These are phyloP conservation scores for Stemphylium beticola DNA, from an alignment of 2,329 filamentous ascomycete genomes.

Conservation along the genomic window DNA sequence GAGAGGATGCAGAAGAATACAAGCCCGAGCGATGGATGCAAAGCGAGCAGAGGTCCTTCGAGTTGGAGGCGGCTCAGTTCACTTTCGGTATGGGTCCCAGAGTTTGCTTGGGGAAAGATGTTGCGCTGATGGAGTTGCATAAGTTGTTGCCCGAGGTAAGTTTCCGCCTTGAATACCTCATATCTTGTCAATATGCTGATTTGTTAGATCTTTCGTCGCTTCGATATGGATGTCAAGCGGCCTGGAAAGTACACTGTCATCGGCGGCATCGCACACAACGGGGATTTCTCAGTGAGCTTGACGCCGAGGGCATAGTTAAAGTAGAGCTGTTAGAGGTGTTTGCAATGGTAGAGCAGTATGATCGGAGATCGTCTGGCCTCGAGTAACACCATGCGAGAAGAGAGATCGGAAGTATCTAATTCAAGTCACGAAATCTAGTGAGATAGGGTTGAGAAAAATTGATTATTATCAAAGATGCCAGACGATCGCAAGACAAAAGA, in stretches of 20 bases:
- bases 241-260: slow-evolving; percentile 35
- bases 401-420: no score
- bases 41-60: slow-evolving; percentile 28
- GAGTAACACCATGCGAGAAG: no score
- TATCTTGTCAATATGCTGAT: not conserved
- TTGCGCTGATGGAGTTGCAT: slow-evolving; percentile 39
- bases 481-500: no score
- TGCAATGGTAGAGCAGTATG: no score
- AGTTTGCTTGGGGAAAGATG: slow-evolving; percentile 41
- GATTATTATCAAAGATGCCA: no score
- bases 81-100: slow-evolving; percentile 38
- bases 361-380: no score
- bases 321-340: not conserved
- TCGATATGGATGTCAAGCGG: slow-evolving; percentile 34
- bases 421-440: no score
- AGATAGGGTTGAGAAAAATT: no score
- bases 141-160: slow-evolving; percentile 46
- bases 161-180: not conserved
- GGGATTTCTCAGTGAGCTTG: slow-evolving; percentile 27
- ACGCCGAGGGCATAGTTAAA: not conserved
- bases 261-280: slow-evolving; percentile 41
- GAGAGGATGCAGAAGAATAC: slow-evolving; percentile 50
- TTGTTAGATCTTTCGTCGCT: slow-evolving; percentile 33
- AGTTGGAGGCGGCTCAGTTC: slow-evolving; percentile 40
- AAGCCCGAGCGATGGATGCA: slow-evolving; percentile 52